A percentile compares a stretch with the other conserved stretches of the same genome.
Conservation (phyloP, 768 basidiomycete species). For the Amanita rubescens region DNA sequence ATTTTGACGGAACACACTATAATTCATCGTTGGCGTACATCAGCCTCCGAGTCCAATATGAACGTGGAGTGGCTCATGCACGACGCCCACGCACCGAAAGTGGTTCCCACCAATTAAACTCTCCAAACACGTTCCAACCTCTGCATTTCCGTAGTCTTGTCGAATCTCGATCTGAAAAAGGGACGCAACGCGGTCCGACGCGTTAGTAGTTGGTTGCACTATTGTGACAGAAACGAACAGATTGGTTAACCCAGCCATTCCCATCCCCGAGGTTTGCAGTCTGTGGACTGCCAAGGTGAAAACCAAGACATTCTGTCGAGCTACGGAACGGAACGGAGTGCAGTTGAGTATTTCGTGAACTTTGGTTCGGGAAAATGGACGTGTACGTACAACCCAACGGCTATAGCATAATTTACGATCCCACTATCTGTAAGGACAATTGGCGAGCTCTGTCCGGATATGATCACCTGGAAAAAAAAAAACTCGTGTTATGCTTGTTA, state of each 20-base stretch:
- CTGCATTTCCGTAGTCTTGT: conserved; percentile 64
- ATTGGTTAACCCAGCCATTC: conserved; percentile 47
- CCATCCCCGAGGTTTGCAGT: conserved; percentile 77
- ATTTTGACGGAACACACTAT: conserved; percentile 16
- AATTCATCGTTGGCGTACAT: background rate
- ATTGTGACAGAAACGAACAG: conserved; percentile 29
- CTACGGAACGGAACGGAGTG: background rate
- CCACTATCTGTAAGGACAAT: conserved; percentile 49
- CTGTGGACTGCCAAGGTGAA: conserved; percentile 60
- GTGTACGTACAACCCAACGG: conserved; percentile 52
- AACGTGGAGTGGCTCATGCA: background rate
- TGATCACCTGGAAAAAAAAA: conserved; percentile 38
- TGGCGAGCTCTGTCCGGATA: conserved; percentile 56
- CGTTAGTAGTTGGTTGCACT: no score
- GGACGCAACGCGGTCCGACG: background rate
- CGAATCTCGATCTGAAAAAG: conserved; percentile 60
- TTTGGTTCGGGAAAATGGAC: conserved; percentile 17
- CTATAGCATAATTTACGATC: conserved; percentile 49
- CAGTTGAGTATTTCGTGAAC: background rate
- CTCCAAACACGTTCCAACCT: conserved; percentile 66
- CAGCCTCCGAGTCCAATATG: background rate
- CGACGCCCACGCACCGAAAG: conserved; percentile 40
- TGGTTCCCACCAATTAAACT: conserved; percentile 76
- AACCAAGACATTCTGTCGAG: conserved; percentile 63
- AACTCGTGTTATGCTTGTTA: background rate